Evolutionary conservation across 768 basidiomycete genomes (phyloP).

Genomic region (Boletus subcaerulescens): DNA sequence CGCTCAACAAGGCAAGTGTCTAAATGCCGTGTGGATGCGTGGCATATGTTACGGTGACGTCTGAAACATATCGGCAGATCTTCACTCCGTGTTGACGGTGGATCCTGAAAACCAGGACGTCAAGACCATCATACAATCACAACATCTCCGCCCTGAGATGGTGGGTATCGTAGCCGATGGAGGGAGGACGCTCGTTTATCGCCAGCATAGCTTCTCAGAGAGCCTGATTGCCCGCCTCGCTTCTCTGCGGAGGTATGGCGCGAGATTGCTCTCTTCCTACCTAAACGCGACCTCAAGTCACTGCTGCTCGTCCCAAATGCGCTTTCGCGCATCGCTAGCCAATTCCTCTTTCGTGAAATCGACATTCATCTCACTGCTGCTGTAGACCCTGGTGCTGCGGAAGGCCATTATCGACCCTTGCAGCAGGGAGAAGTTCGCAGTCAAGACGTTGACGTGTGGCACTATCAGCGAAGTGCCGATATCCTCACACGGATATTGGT

Average conservation of each 20-base stretch:
- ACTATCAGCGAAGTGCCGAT: conserved; percentile 62
- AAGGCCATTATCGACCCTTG: conserved; percentile 10
- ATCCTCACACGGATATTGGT: conserved; percentile 65
- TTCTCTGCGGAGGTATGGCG: conserved; percentile 73
- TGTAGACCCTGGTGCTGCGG: conserved; percentile 23
- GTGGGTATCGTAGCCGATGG: conserved; percentile 29
- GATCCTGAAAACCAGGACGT: conserved; percentile 74
- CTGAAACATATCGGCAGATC: conserved; percentile 41
- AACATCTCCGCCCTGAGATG: conserved; percentile 52
- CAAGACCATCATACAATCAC: conserved; percentile 55
- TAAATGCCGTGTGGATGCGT: background rate
- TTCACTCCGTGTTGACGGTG: conserved; percentile 58
- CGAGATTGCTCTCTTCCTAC: conserved; percentile 60
- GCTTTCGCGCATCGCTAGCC: conserved; percentile 65
- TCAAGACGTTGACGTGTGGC: conserved; percentile 44
- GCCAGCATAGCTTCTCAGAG: conserved; percentile 25
- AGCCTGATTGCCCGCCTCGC: conserved; percentile 45
- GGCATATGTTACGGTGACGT: background rate
- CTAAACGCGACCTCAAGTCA: conserved; percentile 61
- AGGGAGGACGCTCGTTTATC: background rate
- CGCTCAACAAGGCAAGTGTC: conserved; percentile 57
- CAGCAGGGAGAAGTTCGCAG: conserved; percentile 9
- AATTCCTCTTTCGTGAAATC: conserved; percentile 61
- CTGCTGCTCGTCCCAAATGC: conserved; percentile 63
- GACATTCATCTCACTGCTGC: conserved; percentile 57